These are phyloP conservation scores for Grosmannia huntii DNA, from an alignment of 2,329 filamentous ascomycete species.

Conservation along the genomic window DNA sequence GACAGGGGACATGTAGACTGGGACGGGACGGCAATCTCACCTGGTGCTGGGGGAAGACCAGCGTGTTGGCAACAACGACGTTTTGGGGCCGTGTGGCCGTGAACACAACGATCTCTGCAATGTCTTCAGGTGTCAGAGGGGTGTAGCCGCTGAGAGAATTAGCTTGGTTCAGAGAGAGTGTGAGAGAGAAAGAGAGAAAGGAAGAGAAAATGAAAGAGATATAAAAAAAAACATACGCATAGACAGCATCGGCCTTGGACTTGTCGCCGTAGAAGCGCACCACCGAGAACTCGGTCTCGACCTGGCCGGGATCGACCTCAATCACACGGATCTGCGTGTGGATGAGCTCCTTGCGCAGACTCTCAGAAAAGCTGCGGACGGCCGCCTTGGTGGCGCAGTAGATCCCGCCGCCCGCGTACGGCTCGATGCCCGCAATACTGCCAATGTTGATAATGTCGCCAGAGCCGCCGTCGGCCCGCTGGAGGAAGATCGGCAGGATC, in stretches of 20 bases:
- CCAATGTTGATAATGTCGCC: conserved; percentile 95
- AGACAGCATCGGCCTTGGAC: conserved; percentile 78
- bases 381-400: conserved; percentile 93
- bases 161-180: too few relatives aligned
- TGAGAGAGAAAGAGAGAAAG: too few relatives aligned
- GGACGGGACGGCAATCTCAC: conserved; percentile 19
- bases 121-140: conserved; percentile 78
- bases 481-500: conserved; percentile 69
- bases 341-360: conserved; percentile 71
- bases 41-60: conserved; percentile 85
- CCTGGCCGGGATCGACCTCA: conserved; percentile 81
- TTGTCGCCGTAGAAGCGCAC: conserved; percentile 85
- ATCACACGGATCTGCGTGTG: conserved; percentile 71
- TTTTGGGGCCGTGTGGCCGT: conserved; percentile 74
- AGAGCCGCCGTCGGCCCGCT: conserved; percentile 58
- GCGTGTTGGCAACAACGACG: conserved; percentile 75
- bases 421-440: conserved; percentile 78
- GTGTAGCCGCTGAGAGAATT: conserved; percentile 49
- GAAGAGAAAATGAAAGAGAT: neutral
- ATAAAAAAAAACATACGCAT: conserved; percentile 44
- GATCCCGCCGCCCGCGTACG: conserved; percentile 75
- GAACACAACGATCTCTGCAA: conserved; percentile 85
- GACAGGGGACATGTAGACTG: neutral
- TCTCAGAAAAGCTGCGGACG: conserved; percentile 72
- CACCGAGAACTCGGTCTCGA: conserved; percentile 87